A percentile compares a stretch with the other conserved stretches of the same genome.
phyloP scores from a whole-genome alignment of 768 basidiomycete genomes.

The Chiua virens region DNA sequence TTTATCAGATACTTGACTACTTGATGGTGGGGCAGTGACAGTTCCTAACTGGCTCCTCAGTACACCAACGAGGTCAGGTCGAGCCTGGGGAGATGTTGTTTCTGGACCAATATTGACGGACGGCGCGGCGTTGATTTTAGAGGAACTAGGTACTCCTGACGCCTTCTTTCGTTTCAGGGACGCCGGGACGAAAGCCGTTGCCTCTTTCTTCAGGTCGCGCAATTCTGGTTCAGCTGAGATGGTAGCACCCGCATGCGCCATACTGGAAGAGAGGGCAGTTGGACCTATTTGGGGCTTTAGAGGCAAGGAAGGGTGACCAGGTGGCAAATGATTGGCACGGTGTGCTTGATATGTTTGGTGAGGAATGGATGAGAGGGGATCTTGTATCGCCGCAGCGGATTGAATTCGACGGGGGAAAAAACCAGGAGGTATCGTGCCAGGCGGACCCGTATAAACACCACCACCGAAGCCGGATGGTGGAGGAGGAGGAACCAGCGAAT shows the following conservation, averaged over 20 bases:
- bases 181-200: constrained; percentile 86
- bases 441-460: constrained; percentile 5
- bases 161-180: constrained; percentile 75
- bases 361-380: constrained; percentile 73
- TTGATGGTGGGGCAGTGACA: constrained; percentile 23
- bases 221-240: constrained; percentile 85
- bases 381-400: constrained; percentile 58
- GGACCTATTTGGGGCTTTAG: constrained; percentile 36
- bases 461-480: constrained; percentile 13
- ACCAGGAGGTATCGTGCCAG: constrained; percentile 49
- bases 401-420: constrained; percentile 61
- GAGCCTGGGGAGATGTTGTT: constrained; percentile 34
- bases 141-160: constrained; percentile 31
- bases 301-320: constrained; percentile 45
- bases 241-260: constrained; percentile 53
- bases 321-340: constrained; percentile 42
- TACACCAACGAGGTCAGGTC: constrained; percentile 67
- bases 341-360: constrained; percentile 80
- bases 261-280: constrained; percentile 43
- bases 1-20: constrained; percentile 14
- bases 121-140: constrained; percentile 67
- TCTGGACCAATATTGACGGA: constrained; percentile 38
- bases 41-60: constrained; percentile 62
- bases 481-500: constrained; percentile 2
- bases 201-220: constrained; percentile 93